Conservation (phyloP, 1,139 yeast genomes). For the Candida sanyaensis region DNA sequence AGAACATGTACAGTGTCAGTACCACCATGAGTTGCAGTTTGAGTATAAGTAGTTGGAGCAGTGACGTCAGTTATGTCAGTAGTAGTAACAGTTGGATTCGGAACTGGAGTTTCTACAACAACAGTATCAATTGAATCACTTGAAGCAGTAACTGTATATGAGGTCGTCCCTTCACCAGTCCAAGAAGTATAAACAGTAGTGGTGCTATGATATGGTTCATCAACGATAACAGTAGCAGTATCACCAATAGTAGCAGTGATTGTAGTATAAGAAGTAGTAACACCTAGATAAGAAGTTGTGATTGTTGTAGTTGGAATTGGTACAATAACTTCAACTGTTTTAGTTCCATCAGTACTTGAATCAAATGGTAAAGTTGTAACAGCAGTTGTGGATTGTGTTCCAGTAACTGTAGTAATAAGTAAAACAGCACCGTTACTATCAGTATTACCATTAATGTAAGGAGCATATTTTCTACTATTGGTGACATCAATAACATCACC, state of each 20-base stretch:
- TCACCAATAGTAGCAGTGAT: slow-evolving; percentile 13
- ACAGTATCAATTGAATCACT: slow-evolving; percentile 11
- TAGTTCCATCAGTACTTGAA: slow-evolving; percentile 14
- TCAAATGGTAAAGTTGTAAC: slow-evolving; percentile 20
- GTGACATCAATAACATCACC: background rate
- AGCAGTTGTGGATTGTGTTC: slow-evolving; percentile 16
- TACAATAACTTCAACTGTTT: slow-evolving; percentile 18
- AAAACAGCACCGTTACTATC: slow-evolving; percentile 19
- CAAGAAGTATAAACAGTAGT: slow-evolving; percentile 15
- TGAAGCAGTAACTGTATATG: slow-evolving; percentile 10
- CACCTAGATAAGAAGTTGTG: slow-evolving; percentile 16
- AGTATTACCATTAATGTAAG: slow-evolving; percentile 14
- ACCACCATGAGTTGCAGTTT: slow-evolving; percentile 7
- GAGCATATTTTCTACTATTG: slow-evolving; percentile 8
- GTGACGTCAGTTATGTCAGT: slow-evolving; percentile 5
- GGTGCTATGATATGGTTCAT: slow-evolving; percentile 15
- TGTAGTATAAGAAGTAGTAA: slow-evolving; percentile 12
- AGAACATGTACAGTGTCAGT: slow-evolving; percentile 22
- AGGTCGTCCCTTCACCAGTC: slow-evolving; percentile 14
- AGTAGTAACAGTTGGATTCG: slow-evolving; percentile 12
- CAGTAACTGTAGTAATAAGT: background rate
- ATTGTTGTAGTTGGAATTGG: slow-evolving; percentile 19
- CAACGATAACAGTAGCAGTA: slow-evolving; percentile 20
- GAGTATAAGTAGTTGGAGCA: slow-evolving; percentile 13
- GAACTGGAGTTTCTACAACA: slow-evolving; percentile 16